Base-by-base conservation (phyloP, 1,284 basidiomycete genomes). In the Fomitopsis schrenkii region DNA sequence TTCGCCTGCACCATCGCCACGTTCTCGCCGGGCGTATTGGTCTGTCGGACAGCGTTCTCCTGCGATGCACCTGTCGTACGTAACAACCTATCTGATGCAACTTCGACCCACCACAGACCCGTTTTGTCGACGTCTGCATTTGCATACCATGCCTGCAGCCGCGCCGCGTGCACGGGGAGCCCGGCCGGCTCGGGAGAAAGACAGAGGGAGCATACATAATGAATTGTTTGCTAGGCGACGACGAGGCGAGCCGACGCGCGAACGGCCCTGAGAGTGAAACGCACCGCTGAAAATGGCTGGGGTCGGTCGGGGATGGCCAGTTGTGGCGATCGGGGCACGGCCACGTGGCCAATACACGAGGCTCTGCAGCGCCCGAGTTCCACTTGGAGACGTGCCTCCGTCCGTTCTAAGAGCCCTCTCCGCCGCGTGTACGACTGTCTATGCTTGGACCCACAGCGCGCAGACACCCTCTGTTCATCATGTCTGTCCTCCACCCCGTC, bases 1-100 rank as follows among this genome's bases (percentile, higher is more conserved):
- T 57, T 15, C 41, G 45, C 41, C 62, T 44, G 59, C 62, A 60
- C 59, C 53, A 50, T 52, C 57, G 62, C 62, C 62, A 63, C 62
- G 62, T 63, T 63, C 59, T 57, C 59, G 35, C 28, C 58, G 61
- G 42, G 57, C 57, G 57, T 48, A 59, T 56, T 56, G 57, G 12
- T 36, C 35, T 28, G 54, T 62, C 61, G 54, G 45, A 22, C 55
- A 40, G 50, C 33, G 17, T 53, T 53, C 50, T 53, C 35, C 50
- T 33, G 44, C 50, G 41, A 36, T 50, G 48, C 45, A 22, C 53
- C 61, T 52, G 54, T 36, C 38, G 56, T 63, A 63, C 62, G 62
- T 63, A 63, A 63, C 55, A 9, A 3, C 30, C 48, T 61, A 62
- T 62, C 61, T 55, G 61, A 59, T 62, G 38, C 30, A 26, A 22